Percentiles rank a stretch among this genome's conserved stretches.
These are phyloP conservation scores for Pseudotsuga menziesii DNA, from an alignment of 75 land plant species.

Conservation along the genomic window DNA sequence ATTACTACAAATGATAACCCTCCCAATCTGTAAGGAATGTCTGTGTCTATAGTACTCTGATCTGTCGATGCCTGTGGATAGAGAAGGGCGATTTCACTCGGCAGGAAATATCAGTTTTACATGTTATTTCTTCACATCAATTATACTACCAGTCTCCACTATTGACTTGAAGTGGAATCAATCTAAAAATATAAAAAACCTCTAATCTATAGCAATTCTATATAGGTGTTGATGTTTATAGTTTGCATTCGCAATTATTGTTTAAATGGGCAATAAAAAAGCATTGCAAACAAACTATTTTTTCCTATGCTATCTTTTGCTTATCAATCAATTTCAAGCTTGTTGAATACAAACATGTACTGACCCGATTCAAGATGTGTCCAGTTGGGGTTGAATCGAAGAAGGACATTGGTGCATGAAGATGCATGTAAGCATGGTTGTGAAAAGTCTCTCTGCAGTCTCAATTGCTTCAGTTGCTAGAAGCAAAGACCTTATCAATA, in stretches of 20 bases:
- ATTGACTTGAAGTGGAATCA: neutral
- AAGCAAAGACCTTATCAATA: slow-evolving; percentile 51
- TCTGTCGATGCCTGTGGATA: slow-evolving; percentile 71
- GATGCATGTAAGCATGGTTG: slow-evolving; percentile 44
- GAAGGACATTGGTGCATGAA: slow-evolving; percentile 83
- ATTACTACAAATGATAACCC: slow-evolving; percentile 51
- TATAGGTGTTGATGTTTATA: neutral
- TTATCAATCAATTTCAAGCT: neutral
- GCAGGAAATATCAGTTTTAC: too few relatives aligned
- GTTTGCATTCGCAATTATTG: too few relatives aligned
- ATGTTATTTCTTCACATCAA: neutral
- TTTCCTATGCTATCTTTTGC: neutral
- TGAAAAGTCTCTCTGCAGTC: slow-evolving; percentile 58
- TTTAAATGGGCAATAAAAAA: neutral
- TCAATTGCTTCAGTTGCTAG: slow-evolving; percentile 47
- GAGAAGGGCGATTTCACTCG: neutral
- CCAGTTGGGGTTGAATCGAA: slow-evolving; percentile 84
- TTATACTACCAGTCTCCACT: neutral
- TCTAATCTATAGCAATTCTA: neutral
- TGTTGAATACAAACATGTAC: too few relatives aligned
- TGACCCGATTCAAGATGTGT: slow-evolving; percentile 70
- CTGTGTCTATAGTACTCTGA: slow-evolving; percentile 68
- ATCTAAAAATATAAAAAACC: neutral
- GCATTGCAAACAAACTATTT: neutral
- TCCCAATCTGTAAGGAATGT: slow-evolving; percentile 57